phyloP scores from a whole-genome alignment of 2,329 filamentous ascomycete genomes.

The Emericellopsis atlantica region DNA sequence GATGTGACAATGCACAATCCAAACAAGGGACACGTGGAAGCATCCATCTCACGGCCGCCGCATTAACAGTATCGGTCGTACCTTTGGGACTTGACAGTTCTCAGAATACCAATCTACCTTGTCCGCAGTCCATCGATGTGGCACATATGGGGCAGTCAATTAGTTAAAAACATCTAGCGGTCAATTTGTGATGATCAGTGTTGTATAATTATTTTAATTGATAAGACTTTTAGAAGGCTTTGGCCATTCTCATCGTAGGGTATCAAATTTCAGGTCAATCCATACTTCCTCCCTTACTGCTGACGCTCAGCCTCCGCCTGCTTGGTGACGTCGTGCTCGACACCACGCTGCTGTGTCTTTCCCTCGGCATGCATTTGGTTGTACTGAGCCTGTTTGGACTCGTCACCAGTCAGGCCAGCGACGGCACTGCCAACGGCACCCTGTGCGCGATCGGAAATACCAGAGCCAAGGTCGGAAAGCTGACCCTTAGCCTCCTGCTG shows the following conservation, averaged over 20 bases:
- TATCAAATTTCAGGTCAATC: neutral
- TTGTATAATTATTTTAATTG: neutral
- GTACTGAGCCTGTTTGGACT: constrained; percentile 49
- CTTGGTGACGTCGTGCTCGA: constrained; percentile 70
- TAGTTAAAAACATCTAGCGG: too few species aligned
- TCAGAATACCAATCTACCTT: too few species aligned
- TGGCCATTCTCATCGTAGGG: constrained; percentile 1
- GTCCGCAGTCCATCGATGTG: too few species aligned
- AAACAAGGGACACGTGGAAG: too few species aligned
- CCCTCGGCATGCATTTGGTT: constrained; percentile 64
- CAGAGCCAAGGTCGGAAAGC: constrained; percentile 56
- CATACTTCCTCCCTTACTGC: neutral
- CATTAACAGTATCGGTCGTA: too few species aligned
- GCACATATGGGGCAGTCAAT: too few species aligned
- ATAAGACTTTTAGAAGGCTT: neutral
- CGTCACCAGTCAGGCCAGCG: constrained; percentile 62
- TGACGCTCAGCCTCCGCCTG: constrained; percentile 36
- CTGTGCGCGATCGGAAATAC: constrained; percentile 51
- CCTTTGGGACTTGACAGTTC: too few species aligned
- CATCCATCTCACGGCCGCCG: too few species aligned
- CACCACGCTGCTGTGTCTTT: constrained; percentile 74
- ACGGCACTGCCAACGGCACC: constrained; percentile 61
- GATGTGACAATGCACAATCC: too few species aligned
- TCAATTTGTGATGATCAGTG: neutral
- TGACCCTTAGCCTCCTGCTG: constrained; percentile 75